These are phyloP conservation scores for Umbelopsis sp. DNA, from an alignment of 371 early-diverging fungal species.

Conservation along the genomic window DNA sequence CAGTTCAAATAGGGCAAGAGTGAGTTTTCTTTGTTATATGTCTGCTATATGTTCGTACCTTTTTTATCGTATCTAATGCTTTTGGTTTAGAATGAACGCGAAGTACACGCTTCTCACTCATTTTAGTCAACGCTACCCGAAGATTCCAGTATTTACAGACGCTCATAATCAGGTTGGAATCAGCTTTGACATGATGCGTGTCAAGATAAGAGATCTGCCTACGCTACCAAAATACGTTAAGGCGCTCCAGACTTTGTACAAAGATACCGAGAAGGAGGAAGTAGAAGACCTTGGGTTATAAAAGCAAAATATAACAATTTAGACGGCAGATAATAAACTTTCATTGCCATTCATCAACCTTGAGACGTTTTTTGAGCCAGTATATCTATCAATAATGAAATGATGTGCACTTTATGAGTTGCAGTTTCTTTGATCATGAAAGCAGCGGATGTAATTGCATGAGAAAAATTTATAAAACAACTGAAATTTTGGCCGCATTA, in stretches of 20 bases:
- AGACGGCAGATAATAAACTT: slow-evolving; percentile 18
- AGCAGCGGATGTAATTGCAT: too few relatives aligned
- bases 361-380: not conserved
- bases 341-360: not conserved
- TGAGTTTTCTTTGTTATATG: slow-evolving; percentile 25
- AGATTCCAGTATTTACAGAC: slow-evolving; percentile 65
- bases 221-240: slow-evolving; percentile 62
- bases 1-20: slow-evolving; percentile 79
- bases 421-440: too few relatives aligned
- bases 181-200: slow-evolving; percentile 84
- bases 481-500: too few relatives aligned
- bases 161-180: slow-evolving; percentile 64
- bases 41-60: not conserved
- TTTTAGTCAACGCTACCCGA: slow-evolving; percentile 97
- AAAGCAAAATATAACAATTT: not conserved
- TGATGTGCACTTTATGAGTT: too few relatives aligned
- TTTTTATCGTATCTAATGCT: slow-evolving; percentile 3
- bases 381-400: not conserved
- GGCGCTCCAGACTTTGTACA: slow-evolving; percentile 58
- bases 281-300: not conserved
- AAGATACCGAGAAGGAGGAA: slow-evolving; percentile 54
- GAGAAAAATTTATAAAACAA: too few relatives aligned
- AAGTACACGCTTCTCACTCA: slow-evolving; percentile 91
- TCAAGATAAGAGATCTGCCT: slow-evolving; percentile 62
- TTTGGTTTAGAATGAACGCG: slow-evolving; percentile 70